These are phyloP conservation scores for Mucor piriformis DNA, from an alignment of 371 early-diverging fungal genomes.

Conservation along the genomic window DNA sequence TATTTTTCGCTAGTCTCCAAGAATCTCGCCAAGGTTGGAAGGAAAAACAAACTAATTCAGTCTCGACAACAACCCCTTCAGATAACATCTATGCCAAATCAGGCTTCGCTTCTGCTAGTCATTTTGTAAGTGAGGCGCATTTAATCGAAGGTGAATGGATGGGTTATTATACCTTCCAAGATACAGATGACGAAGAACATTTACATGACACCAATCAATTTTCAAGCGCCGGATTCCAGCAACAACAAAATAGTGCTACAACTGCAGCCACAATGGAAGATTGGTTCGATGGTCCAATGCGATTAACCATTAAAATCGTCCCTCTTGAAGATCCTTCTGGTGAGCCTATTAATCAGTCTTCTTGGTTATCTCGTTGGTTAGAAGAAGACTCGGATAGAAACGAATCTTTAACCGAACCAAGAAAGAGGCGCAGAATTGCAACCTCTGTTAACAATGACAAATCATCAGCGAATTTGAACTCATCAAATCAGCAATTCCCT, in stretches of 20 bases:
- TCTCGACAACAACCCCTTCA: background rate
- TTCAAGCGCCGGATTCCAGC: background rate
- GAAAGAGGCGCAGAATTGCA: slow-evolving; percentile 25
- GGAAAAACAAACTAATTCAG: slow-evolving; percentile 11
- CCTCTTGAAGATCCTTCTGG: slow-evolving; percentile 38
- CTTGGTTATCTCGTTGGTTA: slow-evolving; percentile 35
- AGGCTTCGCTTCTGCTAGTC: slow-evolving; percentile 38
- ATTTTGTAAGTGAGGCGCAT: slow-evolving; percentile 46
- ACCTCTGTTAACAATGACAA: slow-evolving; percentile 1
- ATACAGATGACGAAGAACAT: slow-evolving; percentile 35
- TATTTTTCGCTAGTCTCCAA: slow-evolving; percentile 29
- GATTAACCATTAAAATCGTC: slow-evolving; percentile 41
- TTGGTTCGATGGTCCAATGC: slow-evolving; percentile 55
- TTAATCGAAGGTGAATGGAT: slow-evolving; percentile 55
- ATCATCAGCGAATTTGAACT: background rate
- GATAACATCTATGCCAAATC: slow-evolving; percentile 36
- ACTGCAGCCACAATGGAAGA: slow-evolving; percentile 21
- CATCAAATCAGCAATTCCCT: slow-evolving; percentile 27
- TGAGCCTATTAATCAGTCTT: slow-evolving; percentile 18
- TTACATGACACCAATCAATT: background rate
- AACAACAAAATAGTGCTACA: background rate
- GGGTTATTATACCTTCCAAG: slow-evolving; percentile 51
- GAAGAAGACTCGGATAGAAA: slow-evolving; percentile 5
- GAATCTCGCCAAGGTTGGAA: slow-evolving; percentile 25
- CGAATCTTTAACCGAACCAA: slow-evolving; percentile 4